Base-by-base conservation (phyloP, 768 basidiomycete species). In the Phanerochaete carnosa region DNA sequence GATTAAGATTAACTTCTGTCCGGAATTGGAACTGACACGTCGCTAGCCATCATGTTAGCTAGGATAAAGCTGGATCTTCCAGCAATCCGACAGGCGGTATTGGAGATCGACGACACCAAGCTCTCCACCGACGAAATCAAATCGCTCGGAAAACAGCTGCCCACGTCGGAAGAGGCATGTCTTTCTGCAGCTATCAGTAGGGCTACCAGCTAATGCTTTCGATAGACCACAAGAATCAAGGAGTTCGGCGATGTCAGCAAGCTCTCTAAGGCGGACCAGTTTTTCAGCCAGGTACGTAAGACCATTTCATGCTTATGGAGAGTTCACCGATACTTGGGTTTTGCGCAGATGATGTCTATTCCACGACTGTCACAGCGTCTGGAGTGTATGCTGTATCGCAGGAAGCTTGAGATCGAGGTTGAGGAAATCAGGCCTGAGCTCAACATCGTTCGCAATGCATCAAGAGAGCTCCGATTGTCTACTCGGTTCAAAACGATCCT, bases 391-490 rank as follows among this genome's bases (percentile, higher is more conserved):
- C 68, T 94, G 13, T 95, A 90, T 71, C 84, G 92, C 12, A 81
- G 85, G n/a, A 86, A 85, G 64, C 79, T 96, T 15, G 91, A 95
- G 52, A 69, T 94, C 46, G 92, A 93, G 45, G 79, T 94, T 33
- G 90, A 86, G 61, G 94, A 98, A 75, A 80, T 91, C 37, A 82
- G 88, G 23, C 92, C 92, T 0, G 94, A 96, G 61, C 71, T 98
- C 13, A 82, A 87, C 64, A 86, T 85, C 9, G 66, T 96, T 23
- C 81, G 86, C 45, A 82, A 82, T 57, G 93, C 92, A 0, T 86
- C 84, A 39, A 76, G 76, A 19, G 90, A 96, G 69, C 72, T 96
- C 26, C 83, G 82, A 23, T 70, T 75, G 1, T 92, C 90, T 1
- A 52, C 59, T 6, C 82, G 80, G 63, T 90, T 96, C 73, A 89